Evolutionary conservation across 2,329 filamentous ascomycete species (phyloP).

Genomic region (Hypoxylon sp.): DNA sequence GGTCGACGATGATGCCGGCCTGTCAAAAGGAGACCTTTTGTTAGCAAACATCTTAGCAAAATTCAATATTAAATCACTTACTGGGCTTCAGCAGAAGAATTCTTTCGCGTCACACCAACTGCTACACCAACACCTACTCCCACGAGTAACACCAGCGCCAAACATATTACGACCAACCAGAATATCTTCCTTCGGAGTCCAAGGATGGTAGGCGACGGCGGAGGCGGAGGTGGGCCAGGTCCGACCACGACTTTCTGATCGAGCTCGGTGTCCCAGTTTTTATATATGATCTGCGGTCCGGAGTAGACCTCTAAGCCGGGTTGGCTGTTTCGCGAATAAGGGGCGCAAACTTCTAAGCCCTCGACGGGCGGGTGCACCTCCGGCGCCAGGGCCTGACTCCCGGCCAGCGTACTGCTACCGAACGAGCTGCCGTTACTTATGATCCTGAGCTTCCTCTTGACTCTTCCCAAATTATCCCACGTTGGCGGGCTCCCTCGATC

Average conservation of each 20-base stretch:
- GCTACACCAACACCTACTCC: constrained; percentile 42
- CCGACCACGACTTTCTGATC: constrained; percentile 4
- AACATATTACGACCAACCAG: constrained; percentile 33
- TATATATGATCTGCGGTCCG: constrained; percentile 42
- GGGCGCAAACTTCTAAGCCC: constrained; percentile 43
- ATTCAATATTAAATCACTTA: constrained; percentile 25
- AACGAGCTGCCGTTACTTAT: constrained; percentile 1
- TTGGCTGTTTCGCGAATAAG: constrained; percentile 24
- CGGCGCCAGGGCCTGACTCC: constrained; percentile 27
- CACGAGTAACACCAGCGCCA: constrained; percentile 36
- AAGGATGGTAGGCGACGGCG: constrained; percentile 20
- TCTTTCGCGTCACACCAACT: constrained; percentile 41
- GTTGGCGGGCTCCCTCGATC: constrained; percentile 4
- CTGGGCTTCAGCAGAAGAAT: constrained; percentile 17
- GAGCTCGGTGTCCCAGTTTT: constrained; percentile 8
- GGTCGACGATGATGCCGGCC: constrained; percentile 16
- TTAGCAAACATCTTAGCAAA: not conserved
- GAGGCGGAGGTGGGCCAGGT: not conserved
- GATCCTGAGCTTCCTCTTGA: constrained; percentile 31
- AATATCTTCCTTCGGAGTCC: constrained; percentile 38
- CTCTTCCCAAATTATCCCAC: not conserved
- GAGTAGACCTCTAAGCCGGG: constrained; percentile 42
- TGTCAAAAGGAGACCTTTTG: not conserved
- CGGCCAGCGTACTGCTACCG: constrained; percentile 2
- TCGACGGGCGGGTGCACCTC: constrained; percentile 42